phyloP scores from a whole-genome alignment of 805 yeast species.

The Pichia kluyveri region DNA sequence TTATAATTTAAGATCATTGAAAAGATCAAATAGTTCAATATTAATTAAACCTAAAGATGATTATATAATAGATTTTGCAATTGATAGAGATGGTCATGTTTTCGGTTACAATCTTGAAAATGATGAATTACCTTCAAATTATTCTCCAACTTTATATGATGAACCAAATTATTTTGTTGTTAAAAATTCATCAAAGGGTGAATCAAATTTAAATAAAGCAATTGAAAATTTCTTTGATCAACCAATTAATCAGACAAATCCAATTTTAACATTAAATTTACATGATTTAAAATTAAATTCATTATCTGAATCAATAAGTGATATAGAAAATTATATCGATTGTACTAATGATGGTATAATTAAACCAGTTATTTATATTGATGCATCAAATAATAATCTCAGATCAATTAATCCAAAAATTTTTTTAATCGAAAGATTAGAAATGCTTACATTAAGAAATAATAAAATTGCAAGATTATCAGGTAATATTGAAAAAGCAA shows the following conservation, averaged over 20 bases:
- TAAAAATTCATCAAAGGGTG: slow-evolving; percentile 14
- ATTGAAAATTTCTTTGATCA: slow-evolving; percentile 12
- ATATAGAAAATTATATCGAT: slow-evolving; percentile 44
- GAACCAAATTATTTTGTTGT: slow-evolving; percentile 27
- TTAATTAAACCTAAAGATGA: not conserved
- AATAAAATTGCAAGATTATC: slow-evolving; percentile 41
- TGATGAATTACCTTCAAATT: slow-evolving; percentile 22
- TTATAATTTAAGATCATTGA: not conserved
- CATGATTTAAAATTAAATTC: slow-evolving; percentile 39
- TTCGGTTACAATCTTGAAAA: slow-evolving; percentile 24
- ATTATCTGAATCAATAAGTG: slow-evolving; percentile 51
- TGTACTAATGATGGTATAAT: slow-evolving; percentile 23
- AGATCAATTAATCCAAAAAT: slow-evolving; percentile 40
- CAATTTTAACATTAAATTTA: slow-evolving; percentile 33
- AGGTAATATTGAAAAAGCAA: slow-evolving; percentile 34
- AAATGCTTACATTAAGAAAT: slow-evolving; percentile 43
- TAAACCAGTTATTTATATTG: slow-evolving; percentile 36
- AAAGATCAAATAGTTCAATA: not conserved
- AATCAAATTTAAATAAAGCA: slow-evolving; percentile 32
- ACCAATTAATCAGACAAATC: slow-evolving; percentile 14
- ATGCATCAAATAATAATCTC: slow-evolving; percentile 41
- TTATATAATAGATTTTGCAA: slow-evolving; percentile 31
- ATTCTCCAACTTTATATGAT: slow-evolving; percentile 23
- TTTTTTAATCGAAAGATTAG: slow-evolving; percentile 40
- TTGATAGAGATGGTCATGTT: slow-evolving; percentile 37